A percentile compares a stretch with the other conserved stretches of the same genome.
Evolutionary conservation across 1,284 basidiomycete genomes (phyloP).

Genomic region (Puccinia sorghi): DNA sequence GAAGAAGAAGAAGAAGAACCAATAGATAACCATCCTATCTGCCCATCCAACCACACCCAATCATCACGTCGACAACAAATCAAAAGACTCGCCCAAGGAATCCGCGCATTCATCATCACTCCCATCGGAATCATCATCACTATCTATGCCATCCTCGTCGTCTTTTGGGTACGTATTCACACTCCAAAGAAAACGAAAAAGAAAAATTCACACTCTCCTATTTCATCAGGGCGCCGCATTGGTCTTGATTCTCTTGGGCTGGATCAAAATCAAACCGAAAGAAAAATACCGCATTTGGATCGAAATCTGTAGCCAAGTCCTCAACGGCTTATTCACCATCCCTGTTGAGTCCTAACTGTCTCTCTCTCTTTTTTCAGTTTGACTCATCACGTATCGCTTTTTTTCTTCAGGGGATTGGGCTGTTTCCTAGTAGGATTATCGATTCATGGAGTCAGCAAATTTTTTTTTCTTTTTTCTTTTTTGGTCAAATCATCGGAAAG

Average conservation of each 20-base stretch:
- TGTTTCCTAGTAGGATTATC: conserved; percentile 38
- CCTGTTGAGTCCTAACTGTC: neutral
- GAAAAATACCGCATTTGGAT: conserved; percentile 38
- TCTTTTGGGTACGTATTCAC: conserved; percentile 38
- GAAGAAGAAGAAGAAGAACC: too few relatives aligned
- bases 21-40: neutral
- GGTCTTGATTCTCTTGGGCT: conserved; percentile 42
- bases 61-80: neutral
- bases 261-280: conserved; percentile 36
- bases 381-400: neutral
- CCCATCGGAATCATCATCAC: conserved; percentile 40
- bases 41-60: neutral
- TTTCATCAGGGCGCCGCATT: conserved; percentile 29
- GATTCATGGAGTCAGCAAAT: conserved; percentile 38
- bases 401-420: conserved; percentile 24
- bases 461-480: neutral
- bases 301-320: conserved; percentile 48
- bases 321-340: conserved; percentile 48
- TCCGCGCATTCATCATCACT: conserved; percentile 24
- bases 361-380: too few relatives aligned
- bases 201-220: neutral
- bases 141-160: conserved; percentile 43
- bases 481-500: too few relatives aligned
- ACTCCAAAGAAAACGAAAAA: neutral
- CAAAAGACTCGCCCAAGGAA: conserved; percentile 11